Conservation (phyloP, 1,139 yeast genomes). For the Diutina sp. region DNA sequence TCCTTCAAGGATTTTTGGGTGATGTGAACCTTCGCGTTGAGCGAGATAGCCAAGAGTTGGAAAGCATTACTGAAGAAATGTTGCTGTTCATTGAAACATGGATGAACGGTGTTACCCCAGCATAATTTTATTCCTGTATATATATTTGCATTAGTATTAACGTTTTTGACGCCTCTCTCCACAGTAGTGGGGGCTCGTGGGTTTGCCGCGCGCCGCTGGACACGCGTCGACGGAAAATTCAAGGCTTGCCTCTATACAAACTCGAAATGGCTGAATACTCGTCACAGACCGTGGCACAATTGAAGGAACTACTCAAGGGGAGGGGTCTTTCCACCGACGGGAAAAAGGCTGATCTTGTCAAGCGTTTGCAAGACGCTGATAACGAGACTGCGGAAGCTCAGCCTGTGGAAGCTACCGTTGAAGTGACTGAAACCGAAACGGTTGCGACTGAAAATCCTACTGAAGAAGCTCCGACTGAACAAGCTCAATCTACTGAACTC, state of each 20-base stretch:
- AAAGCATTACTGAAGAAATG: background rate
- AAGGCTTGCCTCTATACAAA: background rate
- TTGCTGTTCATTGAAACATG: background rate
- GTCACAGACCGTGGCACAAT: conserved; percentile 67
- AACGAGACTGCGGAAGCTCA: conserved; percentile 9
- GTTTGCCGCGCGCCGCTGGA: background rate
- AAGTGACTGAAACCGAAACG: background rate
- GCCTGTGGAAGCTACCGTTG: conserved; percentile 10
- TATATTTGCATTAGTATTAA: background rate
- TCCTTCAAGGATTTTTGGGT: background rate
- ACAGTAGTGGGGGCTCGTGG: background rate
- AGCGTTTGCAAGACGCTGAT: conserved; percentile 38
- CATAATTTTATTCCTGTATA: background rate
- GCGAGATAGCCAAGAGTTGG: background rate
- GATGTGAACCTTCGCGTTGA: background rate
- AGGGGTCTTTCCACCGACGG: conserved; percentile 67
- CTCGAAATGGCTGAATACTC: conserved; percentile 45
- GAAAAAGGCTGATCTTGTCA: conserved; percentile 71
- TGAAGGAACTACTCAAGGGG: conserved; percentile 62
- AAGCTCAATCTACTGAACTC: conserved; percentile 6
- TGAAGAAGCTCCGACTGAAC: conserved; percentile 5
- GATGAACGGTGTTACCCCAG: background rate
- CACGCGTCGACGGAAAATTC: background rate
- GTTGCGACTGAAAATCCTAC: conserved; percentile 2
- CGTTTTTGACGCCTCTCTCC: background rate